Percentiles rank a stretch among this genome's conserved stretches.
These are phyloP conservation scores for Tolypocladium inflatum DNA, from an alignment of 2,329 filamentous ascomycete species.

Conservation along the genomic window DNA sequence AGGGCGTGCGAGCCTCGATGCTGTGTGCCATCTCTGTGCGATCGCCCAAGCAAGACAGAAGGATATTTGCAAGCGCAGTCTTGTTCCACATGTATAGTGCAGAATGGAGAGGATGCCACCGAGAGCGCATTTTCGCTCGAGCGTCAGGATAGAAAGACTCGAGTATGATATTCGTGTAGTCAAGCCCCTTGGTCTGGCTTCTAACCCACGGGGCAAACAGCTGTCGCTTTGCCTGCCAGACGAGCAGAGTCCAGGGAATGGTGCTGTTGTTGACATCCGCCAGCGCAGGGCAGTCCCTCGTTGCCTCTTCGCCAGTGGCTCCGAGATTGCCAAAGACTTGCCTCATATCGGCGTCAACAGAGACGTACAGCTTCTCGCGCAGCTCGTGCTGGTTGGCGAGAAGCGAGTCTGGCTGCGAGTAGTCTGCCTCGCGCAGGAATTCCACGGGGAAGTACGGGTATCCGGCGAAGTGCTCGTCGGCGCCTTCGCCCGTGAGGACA, in stretches of 20 bases:
- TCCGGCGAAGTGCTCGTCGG: constrained; percentile 45
- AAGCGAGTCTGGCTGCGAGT: constrained; percentile 16
- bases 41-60: constrained; percentile 21
- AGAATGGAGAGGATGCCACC: too few species aligned
- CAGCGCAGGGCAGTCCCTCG: too few species aligned
- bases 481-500: constrained; percentile 41
- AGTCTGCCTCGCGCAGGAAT: constrained; percentile 38
- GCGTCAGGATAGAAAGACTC: too few species aligned
- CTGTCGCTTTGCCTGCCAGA: too few species aligned
- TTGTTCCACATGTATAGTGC: too few species aligned
- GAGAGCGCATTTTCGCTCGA: too few species aligned
- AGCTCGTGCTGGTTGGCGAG: constrained; percentile 2
- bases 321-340: constrained; percentile 4
- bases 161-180: too few species aligned
- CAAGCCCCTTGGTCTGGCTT: too few species aligned
- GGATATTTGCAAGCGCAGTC: constrained; percentile 8
- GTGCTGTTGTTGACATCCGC: too few species aligned
- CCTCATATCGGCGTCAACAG: not conserved
- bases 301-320: too few species aligned
- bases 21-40: constrained; percentile 25
- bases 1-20: constrained; percentile 23
- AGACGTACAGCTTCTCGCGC: not conserved
- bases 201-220: too few species aligned
- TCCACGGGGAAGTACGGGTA: constrained; percentile 37
- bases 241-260: too few species aligned